A percentile compares a stretch with the other conserved stretches of the same genome.
Evolutionary conservation across 352 stramenopile species (phyloP).

Genomic region (Hyaloperonospora brassicae): DNA sequence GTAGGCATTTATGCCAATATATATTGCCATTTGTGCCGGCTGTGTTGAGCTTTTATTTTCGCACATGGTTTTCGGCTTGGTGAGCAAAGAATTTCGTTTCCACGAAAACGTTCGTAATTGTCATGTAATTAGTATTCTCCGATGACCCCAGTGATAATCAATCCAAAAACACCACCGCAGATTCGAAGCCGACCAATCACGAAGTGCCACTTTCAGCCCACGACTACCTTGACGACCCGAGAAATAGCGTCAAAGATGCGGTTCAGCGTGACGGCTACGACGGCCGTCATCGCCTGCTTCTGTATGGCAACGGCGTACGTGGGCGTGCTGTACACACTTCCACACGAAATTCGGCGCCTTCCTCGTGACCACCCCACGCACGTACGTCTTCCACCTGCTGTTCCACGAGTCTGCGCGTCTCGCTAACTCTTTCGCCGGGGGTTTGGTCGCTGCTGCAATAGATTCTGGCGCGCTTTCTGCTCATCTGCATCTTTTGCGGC

Average conservation of each 20-base stretch:
- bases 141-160: too few relatives aligned
- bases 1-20: too few relatives aligned
- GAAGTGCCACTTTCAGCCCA: conserved; percentile 32
- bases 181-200: conserved; percentile 31
- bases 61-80: too few relatives aligned
- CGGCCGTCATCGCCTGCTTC: conserved; percentile 67
- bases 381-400: conserved; percentile 24
- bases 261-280: conserved; percentile 61
- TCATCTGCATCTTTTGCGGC: conserved; percentile 84
- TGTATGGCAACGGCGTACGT: conserved; percentile 80
- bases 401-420: not conserved
- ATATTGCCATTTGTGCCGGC: too few relatives aligned
- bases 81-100: too few relatives aligned
- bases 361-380: conserved; percentile 80
- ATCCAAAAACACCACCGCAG: too few relatives aligned
- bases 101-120: too few relatives aligned
- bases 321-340: conserved; percentile 79
- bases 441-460: conserved; percentile 19
- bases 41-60: too few relatives aligned
- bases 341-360: conserved; percentile 58
- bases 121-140: too few relatives aligned
- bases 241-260: conserved; percentile 71
- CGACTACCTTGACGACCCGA: too few relatives aligned
- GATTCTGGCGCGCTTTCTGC: conserved; percentile 81
- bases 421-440: conserved; percentile 5